Evolutionary conservation across 495 filamentous ascomycete species (phyloP).

Genomic region (Penicillium pancosmium): DNA sequence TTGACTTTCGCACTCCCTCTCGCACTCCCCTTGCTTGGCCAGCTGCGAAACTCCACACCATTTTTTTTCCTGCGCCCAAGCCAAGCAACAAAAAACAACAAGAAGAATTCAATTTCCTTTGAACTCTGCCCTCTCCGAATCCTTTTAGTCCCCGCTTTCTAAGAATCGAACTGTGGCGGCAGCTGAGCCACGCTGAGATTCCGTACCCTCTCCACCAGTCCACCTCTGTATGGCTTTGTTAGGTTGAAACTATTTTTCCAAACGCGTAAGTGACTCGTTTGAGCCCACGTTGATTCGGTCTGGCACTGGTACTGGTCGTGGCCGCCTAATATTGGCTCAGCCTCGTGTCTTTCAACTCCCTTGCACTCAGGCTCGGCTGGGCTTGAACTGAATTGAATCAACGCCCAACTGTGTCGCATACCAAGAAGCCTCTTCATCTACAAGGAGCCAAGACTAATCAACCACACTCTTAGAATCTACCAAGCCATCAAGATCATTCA

Average conservation of each 20-base stretch:
- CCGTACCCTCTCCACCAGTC: background rate
- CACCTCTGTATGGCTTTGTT: constrained; percentile 3
- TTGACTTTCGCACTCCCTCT: constrained; percentile 3
- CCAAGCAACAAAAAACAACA: background rate
- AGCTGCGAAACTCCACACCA: constrained; percentile 5
- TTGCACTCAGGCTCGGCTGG: background rate
- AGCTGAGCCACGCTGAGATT: constrained; percentile 3
- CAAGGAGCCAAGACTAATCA: too few relatives aligned
- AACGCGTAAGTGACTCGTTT: constrained; percentile 3
- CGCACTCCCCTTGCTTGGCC: constrained; percentile 9
- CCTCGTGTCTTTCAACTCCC: background rate
- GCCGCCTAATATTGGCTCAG: background rate
- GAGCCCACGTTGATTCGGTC: background rate
- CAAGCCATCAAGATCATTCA: background rate
- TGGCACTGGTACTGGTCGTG: background rate
- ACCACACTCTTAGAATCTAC: background rate
- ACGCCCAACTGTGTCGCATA: background rate
- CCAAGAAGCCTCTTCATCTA: background rate
- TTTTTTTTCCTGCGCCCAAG: background rate
- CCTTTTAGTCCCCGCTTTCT: background rate
- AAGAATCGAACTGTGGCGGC: constrained; percentile 5
- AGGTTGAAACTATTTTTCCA: background rate
- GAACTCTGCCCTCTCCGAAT: background rate
- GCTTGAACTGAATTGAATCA: background rate
- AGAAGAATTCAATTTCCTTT: background rate